Evolutionary conservation across 1,284 basidiomycete genomes (phyloP), one percentile per base, ranked within the genome.

Genomic region (Pseudozyma sp.): DNA sequence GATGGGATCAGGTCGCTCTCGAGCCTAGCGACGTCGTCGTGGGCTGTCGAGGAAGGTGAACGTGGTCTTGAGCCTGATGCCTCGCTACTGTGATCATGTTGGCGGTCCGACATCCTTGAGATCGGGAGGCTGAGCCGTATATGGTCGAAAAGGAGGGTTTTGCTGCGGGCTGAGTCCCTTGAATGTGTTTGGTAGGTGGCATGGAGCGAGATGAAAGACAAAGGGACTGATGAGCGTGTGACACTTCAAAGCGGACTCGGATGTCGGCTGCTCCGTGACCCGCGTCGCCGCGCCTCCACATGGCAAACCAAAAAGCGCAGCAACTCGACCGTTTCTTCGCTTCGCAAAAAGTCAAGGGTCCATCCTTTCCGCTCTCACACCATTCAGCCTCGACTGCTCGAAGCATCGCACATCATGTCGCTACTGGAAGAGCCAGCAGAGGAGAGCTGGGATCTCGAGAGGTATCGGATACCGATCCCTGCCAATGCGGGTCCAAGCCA

Each of bases 1-100:
- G 69, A 72, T 17, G 69, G 69, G 0, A 72, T 67, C 10, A 72
- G 50, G 16, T 72, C 69, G 46, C 49, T 50, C 30, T 67, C 64
- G 47, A 72, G 64, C 30, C 50, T 52, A 14, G 61, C 55, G 19
- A 56, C 43, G 24, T 69, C 53, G 48, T 30, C 16, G 3, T 40
- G n/a, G 43, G 24, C 45, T 37, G 50, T 9, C 8, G 49, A 44
- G 9, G 39, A 40, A 10, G 67, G 45, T 1, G 51, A 45, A 33
- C 39, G 24, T 6, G 67, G 49, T 42, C 48, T 48, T 10, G 67
- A 55, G 53, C 51, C 47, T 4, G 54, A 61, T 11, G 54, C 46
- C 19, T 52, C 37, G 37, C 33, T 24, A 24, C 24, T 48, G 17
- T 48, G 49, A n/a, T 54, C 35, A 7, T 42, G 40, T 16, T 42